Conservation (phyloP, 306 rosid species). For the Malus fusca region DNA sequence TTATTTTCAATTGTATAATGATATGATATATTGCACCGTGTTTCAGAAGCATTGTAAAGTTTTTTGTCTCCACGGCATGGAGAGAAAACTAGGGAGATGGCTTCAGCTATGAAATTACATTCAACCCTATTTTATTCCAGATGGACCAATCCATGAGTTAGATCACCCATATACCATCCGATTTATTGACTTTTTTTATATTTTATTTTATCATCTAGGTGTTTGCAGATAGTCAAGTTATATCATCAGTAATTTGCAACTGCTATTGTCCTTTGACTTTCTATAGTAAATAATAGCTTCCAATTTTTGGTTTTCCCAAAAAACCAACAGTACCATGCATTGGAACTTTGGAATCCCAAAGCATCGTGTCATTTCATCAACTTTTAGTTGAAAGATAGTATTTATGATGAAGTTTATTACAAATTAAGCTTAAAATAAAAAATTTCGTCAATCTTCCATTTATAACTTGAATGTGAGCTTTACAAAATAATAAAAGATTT, state of each 20-base stretch:
- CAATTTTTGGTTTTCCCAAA: background rate
- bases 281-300: background rate
- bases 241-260: conserved; percentile 1
- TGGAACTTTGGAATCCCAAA: background rate
- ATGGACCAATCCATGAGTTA: conserved; percentile 32
- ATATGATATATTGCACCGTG: too few relatives aligned
- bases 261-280: conserved; percentile 6
- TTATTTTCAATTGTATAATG: too few relatives aligned
- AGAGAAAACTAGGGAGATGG: background rate
- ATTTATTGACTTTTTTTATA: conserved; percentile 28
- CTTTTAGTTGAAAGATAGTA: too few relatives aligned
- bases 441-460: background rate
- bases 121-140: background rate
- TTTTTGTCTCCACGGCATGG: background rate
- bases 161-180: conserved; percentile 38
- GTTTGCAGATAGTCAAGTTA: conserved; percentile 9
- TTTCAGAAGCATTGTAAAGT: too few relatives aligned
- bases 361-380: too few relatives aligned
- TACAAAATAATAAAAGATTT: too few relatives aligned
- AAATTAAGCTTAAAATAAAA: too few relatives aligned
- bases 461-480: background rate
- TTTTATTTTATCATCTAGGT: background rate
- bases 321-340: background rate
- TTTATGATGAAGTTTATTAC: too few relatives aligned
- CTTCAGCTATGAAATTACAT: background rate